phyloP scores from a whole-genome alignment of 805 yeast species.

The Kuraishia cidri region DNA sequence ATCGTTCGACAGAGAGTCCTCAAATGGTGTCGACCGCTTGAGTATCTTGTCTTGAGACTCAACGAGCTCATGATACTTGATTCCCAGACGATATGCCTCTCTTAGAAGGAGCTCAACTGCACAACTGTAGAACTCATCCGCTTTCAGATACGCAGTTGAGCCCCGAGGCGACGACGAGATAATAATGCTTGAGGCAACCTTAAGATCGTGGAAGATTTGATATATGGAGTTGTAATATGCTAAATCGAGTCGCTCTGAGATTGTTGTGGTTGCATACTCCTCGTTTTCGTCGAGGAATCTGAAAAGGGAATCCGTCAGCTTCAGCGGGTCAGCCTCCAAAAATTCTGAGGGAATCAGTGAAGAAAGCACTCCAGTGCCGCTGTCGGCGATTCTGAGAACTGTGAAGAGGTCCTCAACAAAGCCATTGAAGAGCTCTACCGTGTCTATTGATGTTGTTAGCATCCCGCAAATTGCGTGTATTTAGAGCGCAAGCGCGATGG shows the following conservation, averaged over 20 bases:
- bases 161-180: constrained; percentile 42
- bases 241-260: constrained; percentile 28
- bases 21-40: constrained; percentile 14
- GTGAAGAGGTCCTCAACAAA: constrained; percentile 10
- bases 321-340: constrained; percentile 32
- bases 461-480: too few relatives aligned
- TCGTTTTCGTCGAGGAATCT: constrained; percentile 9
- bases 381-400: constrained; percentile 1
- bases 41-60: constrained; percentile 1
- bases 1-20: constrained; percentile 40
- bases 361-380: neutral
- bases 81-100: constrained; percentile 42
- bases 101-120: constrained; percentile 54
- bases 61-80: constrained; percentile 11
- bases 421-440: neutral
- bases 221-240: constrained; percentile 40
- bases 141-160: constrained; percentile 33
- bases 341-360: constrained; percentile 33
- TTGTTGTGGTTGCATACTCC: constrained; percentile 20
- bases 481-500: too few relatives aligned
- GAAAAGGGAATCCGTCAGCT: constrained; percentile 31
- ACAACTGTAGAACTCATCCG: constrained; percentile 57
- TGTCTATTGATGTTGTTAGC: too few relatives aligned
- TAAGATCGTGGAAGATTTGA: constrained; percentile 58
- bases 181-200: constrained; percentile 39